Evolutionary conservation across 805 yeast species (phyloP).

Genomic region (Saccharomycopsis babjevae): DNA sequence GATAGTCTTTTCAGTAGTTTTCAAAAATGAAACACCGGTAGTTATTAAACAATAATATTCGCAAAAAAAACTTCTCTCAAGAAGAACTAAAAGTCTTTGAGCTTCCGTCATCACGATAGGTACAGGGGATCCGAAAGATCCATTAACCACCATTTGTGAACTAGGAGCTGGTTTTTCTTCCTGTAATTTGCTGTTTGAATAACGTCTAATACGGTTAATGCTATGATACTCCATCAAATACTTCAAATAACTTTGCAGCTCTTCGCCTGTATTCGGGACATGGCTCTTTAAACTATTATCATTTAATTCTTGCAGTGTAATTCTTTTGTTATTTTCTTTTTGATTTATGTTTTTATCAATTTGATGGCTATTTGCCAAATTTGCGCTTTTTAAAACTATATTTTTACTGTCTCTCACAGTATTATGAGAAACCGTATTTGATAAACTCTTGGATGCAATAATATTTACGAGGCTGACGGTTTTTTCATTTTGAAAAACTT

Average conservation of each 20-base stretch:
- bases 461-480: neutral
- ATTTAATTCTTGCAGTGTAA: neutral
- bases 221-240: neutral
- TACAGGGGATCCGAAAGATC: neutral
- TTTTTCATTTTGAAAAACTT: neutral
- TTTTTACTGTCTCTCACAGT: no score
- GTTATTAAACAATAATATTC: constrained; percentile 1
- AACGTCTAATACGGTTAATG: neutral
- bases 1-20: neutral
- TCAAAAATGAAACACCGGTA: neutral
- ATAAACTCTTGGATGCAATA: no score
- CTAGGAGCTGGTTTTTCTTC: neutral
- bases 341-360: no score
- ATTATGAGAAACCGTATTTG: no score
- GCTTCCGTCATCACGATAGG: neutral
- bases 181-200: neutral
- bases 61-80: neutral
- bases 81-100: neutral
- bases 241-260: neutral
- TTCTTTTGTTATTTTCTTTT: no score
- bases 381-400: no score
- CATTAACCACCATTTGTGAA: neutral
- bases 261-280: neutral
- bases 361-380: no score
- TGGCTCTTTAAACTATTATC: no score